Evolutionary conservation across 306 rosid species (phyloP).

Genomic region (Citrullus mucosospermus): DNA sequence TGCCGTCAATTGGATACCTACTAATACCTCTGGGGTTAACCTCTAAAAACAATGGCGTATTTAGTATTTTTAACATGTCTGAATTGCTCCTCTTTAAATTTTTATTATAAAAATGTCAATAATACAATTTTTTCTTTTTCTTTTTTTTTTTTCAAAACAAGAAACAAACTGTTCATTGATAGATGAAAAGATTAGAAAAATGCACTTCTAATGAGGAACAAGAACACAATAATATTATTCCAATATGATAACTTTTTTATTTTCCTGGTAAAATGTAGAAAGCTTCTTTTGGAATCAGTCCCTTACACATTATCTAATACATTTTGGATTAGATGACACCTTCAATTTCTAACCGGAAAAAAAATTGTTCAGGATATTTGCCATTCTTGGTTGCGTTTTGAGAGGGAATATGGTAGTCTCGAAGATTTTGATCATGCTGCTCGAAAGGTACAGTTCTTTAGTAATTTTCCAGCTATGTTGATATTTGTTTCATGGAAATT

Average conservation of each 20-base stretch:
- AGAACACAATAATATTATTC: neutral
- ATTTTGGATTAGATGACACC: conserved; percentile 60
- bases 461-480: neutral
- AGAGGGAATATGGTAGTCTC: conserved; percentile 73
- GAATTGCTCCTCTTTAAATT: neutral
- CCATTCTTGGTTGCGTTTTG: conserved; percentile 78
- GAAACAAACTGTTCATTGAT: neutral
- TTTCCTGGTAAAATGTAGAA: neutral
- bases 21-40: neutral
- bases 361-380: conserved; percentile 95
- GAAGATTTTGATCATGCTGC: conserved; percentile 71
- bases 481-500: neutral
- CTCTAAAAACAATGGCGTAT: neutral
- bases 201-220: neutral
- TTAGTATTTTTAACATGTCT: neutral
- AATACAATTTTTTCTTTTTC: neutral
- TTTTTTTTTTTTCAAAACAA: too few species aligned
- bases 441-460: conserved; percentile 46
- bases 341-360: conserved; percentile 39
- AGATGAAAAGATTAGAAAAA: neutral
- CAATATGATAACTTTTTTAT: too few species aligned
- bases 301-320: conserved; percentile 13
- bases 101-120: neutral
- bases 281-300: neutral
- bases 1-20: neutral